These are phyloP conservation scores for Xylaria polymorpha DNA, from an alignment of 2,329 filamentous ascomycete genomes.

Conservation along the genomic window DNA sequence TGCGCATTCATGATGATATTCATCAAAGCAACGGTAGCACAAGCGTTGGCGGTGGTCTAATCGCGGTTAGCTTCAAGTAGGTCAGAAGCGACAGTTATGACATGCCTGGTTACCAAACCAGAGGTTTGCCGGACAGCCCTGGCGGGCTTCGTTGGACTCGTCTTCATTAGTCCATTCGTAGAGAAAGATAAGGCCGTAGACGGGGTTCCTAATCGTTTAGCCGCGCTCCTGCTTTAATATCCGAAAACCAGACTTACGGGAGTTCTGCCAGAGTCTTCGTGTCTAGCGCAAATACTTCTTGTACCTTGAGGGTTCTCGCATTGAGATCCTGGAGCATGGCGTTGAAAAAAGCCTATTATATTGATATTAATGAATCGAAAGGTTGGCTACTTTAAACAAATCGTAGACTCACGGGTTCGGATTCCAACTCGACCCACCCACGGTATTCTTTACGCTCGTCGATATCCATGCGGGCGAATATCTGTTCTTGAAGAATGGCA, in stretches of 20 bases:
- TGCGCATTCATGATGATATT: slow-evolving; percentile 92
- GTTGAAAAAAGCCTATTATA: slow-evolving; percentile 81
- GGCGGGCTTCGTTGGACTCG: slow-evolving; percentile 61
- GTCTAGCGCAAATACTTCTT: slow-evolving; percentile 81
- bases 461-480: slow-evolving; percentile 60
- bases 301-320: slow-evolving; percentile 76
- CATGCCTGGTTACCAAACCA: slow-evolving; percentile 95
- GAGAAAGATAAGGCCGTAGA: slow-evolving; percentile 89
- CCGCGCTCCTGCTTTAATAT: slow-evolving; percentile 37
- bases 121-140: slow-evolving; percentile 70
- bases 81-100: slow-evolving; percentile 4
- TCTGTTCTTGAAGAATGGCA: slow-evolving; percentile 55
- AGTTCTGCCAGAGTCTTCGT: slow-evolving; percentile 71
- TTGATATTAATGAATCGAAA: slow-evolving; percentile 23
- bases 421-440: slow-evolving; percentile 87
- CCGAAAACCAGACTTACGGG: slow-evolving; percentile 61
- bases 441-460: slow-evolving; percentile 71
- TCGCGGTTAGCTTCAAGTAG: slow-evolving; percentile 26
- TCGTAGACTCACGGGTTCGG: slow-evolving; percentile 75
- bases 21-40: slow-evolving; percentile 89
- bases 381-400: background rate
- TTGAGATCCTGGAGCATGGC: slow-evolving; percentile 84
- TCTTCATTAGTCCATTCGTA: slow-evolving; percentile 75
- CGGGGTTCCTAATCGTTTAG: slow-evolving; percentile 66
- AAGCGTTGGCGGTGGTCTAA: slow-evolving; percentile 84